phyloP scores from a whole-genome alignment of 768 basidiomycete genomes.

The Rhodotorula graminis region DNA sequence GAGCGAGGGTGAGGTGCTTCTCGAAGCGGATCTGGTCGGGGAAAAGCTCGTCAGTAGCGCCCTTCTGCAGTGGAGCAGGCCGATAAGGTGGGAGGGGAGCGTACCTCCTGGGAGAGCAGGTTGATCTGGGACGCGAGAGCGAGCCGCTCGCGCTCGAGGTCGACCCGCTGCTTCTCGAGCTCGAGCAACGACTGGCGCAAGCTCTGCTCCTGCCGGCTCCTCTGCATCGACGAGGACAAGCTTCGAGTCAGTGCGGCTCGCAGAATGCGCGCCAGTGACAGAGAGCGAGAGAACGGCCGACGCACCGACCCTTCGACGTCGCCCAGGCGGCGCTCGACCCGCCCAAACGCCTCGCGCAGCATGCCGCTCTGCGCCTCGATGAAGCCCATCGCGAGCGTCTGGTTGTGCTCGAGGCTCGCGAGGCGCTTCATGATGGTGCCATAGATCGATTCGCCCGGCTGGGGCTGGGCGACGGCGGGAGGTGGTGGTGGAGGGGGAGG shows the following conservation, averaged over 20 bases:
- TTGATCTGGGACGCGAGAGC: slow-evolving; percentile 67
- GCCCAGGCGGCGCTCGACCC: slow-evolving; percentile 72
- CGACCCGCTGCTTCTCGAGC: slow-evolving; percentile 62
- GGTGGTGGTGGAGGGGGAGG: not conserved
- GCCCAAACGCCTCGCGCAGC: slow-evolving; percentile 66
- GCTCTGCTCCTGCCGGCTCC: slow-evolving; percentile 64
- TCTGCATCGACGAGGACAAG: slow-evolving; percentile 48
- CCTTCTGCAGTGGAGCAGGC: not conserved
- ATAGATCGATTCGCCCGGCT: slow-evolving; percentile 80
- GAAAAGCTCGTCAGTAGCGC: not conserved
- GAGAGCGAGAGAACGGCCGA: not conserved
- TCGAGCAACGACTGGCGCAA: slow-evolving; percentile 63
- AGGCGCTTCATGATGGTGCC: slow-evolving; percentile 93
- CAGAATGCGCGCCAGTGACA: not conserved
- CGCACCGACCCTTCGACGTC: slow-evolving; percentile 45
- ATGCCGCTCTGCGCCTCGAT: slow-evolving; percentile 80
- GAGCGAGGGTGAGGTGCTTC: slow-evolving; percentile 81
- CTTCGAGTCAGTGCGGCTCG: not conserved
- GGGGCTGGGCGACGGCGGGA: slow-evolving; percentile 13
- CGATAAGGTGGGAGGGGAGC: slow-evolving; percentile 3
- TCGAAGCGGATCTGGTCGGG: slow-evolving; percentile 67
- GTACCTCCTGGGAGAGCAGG: slow-evolving; percentile 73
- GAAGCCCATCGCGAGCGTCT: slow-evolving; percentile 75
- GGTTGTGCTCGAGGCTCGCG: slow-evolving; percentile 74
- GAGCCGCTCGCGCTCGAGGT: slow-evolving; percentile 65